Evolutionary conservation across 2,329 filamentous ascomycete species (phyloP).

Genomic region (Boeremia exigua): DNA sequence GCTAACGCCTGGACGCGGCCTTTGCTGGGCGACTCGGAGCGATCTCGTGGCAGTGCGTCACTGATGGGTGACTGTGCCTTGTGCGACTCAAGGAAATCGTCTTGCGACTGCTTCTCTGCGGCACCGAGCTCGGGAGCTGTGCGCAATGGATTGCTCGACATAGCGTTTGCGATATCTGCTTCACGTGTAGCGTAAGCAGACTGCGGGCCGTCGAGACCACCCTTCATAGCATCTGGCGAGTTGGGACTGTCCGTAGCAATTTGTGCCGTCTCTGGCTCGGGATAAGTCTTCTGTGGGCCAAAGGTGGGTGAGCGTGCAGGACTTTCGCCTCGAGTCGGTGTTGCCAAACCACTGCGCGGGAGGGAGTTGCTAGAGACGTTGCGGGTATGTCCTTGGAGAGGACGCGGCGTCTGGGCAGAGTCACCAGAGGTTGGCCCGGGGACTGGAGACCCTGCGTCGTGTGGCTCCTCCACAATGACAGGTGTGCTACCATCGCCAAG

Average conservation of each 20-base stretch:
- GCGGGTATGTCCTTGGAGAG: slow-evolving; percentile 48
- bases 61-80: slow-evolving; percentile 35
- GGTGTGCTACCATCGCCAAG: slow-evolving; percentile 54
- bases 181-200: slow-evolving; percentile 43
- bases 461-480: slow-evolving; percentile 62
- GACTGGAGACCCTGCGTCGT: slow-evolving; percentile 44
- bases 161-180: slow-evolving; percentile 45
- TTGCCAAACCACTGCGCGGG: slow-evolving; percentile 61
- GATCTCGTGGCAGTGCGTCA: slow-evolving; percentile 39
- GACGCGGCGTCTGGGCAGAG: slow-evolving; percentile 30
- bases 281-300: slow-evolving; percentile 52
- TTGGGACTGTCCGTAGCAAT: slow-evolving; percentile 50
- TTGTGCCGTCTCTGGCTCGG: slow-evolving; percentile 57
- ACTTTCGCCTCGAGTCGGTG: slow-evolving; percentile 65
- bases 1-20: slow-evolving; percentile 59
- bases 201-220: slow-evolving; percentile 31
- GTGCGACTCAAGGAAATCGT: slow-evolving; percentile 45
- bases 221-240: slow-evolving; percentile 34
- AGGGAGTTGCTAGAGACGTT: slow-evolving; percentile 48
- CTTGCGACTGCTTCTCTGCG: slow-evolving; percentile 43
- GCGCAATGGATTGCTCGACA: slow-evolving; percentile 30
- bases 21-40: slow-evolving; percentile 56
- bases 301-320: slow-evolving; percentile 66
- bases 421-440: slow-evolving; percentile 44
- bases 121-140: slow-evolving; percentile 32